Evolutionary conservation across 805 yeast genomes (phyloP).

Genomic region (Candida maltosa): DNA sequence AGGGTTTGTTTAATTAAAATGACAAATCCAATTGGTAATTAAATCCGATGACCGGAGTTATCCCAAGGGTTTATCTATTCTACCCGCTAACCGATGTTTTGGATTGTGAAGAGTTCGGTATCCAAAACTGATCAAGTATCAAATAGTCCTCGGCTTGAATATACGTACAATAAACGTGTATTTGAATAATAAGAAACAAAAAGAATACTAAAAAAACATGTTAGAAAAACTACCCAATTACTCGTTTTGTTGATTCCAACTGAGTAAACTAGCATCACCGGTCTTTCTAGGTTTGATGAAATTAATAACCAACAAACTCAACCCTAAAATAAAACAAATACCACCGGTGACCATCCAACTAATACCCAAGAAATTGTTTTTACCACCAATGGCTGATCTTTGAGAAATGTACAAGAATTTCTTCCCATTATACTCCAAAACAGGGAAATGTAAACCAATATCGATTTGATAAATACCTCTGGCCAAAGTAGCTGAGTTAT

Average conservation of each 20-base stretch:
- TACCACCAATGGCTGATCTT: conserved; percentile 73
- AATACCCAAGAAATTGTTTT: conserved; percentile 68
- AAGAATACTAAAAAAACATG: background rate
- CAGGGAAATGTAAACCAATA: conserved; percentile 80
- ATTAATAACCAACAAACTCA: conserved; percentile 51
- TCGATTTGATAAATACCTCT: conserved; percentile 62
- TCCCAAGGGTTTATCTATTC: too few species aligned
- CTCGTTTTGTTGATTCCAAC: conserved; percentile 66
- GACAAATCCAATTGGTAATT: too few species aligned
- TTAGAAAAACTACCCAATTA: too few species aligned
- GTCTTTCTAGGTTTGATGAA: conserved; percentile 64
- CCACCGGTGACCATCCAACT: conserved; percentile 77
- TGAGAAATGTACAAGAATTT: conserved; percentile 68
- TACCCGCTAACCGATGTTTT: too few species aligned
- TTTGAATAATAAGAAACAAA: background rate
- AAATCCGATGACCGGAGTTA: too few species aligned
- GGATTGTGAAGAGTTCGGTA: too few species aligned
- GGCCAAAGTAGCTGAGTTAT: conserved; percentile 50
- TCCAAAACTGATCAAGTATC: too few species aligned
- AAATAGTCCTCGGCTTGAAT: conserved; percentile 8
- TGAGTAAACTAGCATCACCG: conserved; percentile 67
- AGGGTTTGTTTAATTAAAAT: too few species aligned
- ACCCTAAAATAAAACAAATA: conserved; percentile 56
- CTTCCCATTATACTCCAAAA: conserved; percentile 60
- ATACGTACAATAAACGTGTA: too few species aligned